Conservation (phyloP, 2,329 filamentous ascomycete species). For the Colletotrichum musicola region DNA sequence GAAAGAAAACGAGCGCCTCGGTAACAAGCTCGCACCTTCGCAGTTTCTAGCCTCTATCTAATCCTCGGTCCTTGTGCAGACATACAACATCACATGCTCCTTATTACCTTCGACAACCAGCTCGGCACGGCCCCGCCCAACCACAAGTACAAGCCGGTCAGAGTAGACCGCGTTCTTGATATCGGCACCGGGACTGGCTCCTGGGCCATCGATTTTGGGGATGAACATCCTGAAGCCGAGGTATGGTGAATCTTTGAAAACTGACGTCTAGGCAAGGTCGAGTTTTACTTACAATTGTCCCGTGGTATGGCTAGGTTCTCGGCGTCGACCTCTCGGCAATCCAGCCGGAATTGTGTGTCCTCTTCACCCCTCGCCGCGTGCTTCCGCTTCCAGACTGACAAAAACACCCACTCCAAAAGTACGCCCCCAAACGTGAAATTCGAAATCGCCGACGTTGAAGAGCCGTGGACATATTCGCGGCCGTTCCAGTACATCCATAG, state of each 20-base stretch:
- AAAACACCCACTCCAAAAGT: constrained; percentile 14
- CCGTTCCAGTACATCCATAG: constrained; percentile 48
- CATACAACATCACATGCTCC: constrained; percentile 51
- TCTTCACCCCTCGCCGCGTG: not conserved
- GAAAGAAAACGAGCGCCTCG: constrained; percentile 28
- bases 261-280: too few relatives aligned
- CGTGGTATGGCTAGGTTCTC: constrained; percentile 43
- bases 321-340: constrained; percentile 58
- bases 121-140: constrained; percentile 45
- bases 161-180: constrained; percentile 52
- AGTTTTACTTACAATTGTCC: not conserved
- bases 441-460: constrained; percentile 52
- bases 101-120: constrained; percentile 47
- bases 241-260: constrained; percentile 24
- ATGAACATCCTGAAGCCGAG: constrained; percentile 48
- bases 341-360: constrained; percentile 49
- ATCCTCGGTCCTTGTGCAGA: constrained; percentile 41
- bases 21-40: not conserved
- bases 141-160: constrained; percentile 38
- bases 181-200: constrained; percentile 61
- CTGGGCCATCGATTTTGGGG: constrained; percentile 60
- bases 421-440: constrained; percentile 60
- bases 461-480: constrained; percentile 46
- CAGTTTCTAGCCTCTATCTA: too few relatives aligned
- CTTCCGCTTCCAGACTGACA: not conserved